A percentile compares a stretch with the other conserved stretches of the same genome.
These are phyloP conservation scores for Extremus antarcticus DNA, from an alignment of 495 filamentous ascomycete genomes.

Conservation along the genomic window DNA sequence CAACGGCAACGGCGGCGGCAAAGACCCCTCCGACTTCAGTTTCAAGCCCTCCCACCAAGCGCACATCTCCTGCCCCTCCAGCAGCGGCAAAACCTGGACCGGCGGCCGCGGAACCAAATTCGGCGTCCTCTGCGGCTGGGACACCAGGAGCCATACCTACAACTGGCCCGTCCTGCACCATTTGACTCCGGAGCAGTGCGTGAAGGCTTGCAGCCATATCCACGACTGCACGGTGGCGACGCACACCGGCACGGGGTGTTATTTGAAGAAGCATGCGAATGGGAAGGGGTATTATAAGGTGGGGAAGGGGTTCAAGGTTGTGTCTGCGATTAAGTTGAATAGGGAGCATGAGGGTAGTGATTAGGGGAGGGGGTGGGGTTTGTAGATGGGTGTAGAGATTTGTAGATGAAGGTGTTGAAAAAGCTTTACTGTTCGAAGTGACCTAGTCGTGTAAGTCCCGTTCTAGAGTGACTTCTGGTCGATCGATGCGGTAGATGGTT, in stretches of 20 bases:
- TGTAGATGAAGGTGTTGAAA: neutral
- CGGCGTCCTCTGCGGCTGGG: slow-evolving; percentile 1
- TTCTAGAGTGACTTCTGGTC: slow-evolving; percentile 6
- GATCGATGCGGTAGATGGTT: slow-evolving; percentile 11
- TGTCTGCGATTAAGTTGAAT: neutral
- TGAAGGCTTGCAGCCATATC: neutral
- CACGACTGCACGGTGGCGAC: neutral
- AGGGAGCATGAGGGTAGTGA: neutral
- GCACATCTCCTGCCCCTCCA: neutral
- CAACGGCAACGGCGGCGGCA: neutral
- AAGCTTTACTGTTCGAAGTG: neutral
- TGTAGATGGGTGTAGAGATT: neutral
- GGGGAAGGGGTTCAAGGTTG: neutral
- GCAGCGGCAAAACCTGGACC: neutral
- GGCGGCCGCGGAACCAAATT: neutral
- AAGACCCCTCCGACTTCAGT: neutral
- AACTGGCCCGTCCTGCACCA: neutral
- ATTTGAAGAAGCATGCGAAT: neutral
- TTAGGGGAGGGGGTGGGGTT: neutral
- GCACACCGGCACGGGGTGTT: neutral
- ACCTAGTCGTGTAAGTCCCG: slow-evolving; percentile 9
- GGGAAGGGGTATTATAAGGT: neutral
- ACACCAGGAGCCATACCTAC: neutral
- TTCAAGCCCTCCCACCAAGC: neutral
- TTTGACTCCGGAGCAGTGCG: neutral